Evolutionary conservation across 2,329 filamentous ascomycete species (phyloP), one percentile per base, ranked within the genome.

Genomic region (Aspergillus novofumigatus): DNA sequence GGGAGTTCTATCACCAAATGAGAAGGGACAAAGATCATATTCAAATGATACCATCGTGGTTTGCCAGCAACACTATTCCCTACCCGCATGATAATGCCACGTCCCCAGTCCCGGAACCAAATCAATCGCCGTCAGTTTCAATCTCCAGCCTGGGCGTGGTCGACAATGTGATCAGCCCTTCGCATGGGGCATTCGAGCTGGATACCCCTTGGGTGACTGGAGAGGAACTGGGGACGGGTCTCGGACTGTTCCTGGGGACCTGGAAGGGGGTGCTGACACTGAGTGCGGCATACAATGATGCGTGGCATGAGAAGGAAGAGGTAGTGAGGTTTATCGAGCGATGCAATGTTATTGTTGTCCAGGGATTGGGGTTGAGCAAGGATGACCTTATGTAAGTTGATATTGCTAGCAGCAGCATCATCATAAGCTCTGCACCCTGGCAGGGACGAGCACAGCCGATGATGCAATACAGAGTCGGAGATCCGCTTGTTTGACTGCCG

Each of bases 151-250:
- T 69, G 41, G 67, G 67, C 0, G 54, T 62, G 8, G 57, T 78
- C 1, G 77, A 80, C 23, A 55, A 60, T 8, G 66, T 77, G 0
- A 66, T 79, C 1, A 29, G 54, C 0, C 66, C 66, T 0, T 59
- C 56, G 2, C 60, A 62, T 2, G 73, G 71, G 0, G 25, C 42
- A 0, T 65, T 79, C 1, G 63, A 69, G 10, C 57, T 74, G 0
- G 50, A 67, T 2, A 61, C 74, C 11, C 75, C 77, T 0, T 80
- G 78, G 77, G 77, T 79, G 0, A 78, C 76, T 0, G 77, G 77
- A 0, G 78, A 80, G 54, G 77, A 80, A 55, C 63, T 80, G 1
- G 69, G 75, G 0, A 79, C 73, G 65, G 65, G 63, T n/a, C 44
- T 67, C 7, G 67, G 65, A 0, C n/a, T 79, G n/a, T 80, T 77